phyloP scores from a whole-genome alignment of 805 yeast genomes.

The Candida piceae region DNA sequence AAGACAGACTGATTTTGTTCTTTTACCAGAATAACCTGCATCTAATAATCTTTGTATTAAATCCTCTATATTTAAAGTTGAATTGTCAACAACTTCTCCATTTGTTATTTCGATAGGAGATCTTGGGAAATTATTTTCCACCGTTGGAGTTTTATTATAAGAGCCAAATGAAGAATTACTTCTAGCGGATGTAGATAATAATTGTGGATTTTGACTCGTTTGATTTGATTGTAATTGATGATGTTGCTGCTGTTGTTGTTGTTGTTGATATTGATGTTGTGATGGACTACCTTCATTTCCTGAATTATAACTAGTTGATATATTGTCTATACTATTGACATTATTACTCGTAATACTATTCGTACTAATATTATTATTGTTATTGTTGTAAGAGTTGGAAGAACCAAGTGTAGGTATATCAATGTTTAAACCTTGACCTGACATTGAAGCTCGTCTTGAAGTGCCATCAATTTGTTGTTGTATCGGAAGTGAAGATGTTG shows the following conservation, averaged over 20 bases:
- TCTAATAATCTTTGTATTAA: slow-evolving; percentile 86
- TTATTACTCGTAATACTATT: too few relatives aligned
- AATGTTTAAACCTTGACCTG: slow-evolving; percentile 1
- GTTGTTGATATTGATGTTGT: background rate
- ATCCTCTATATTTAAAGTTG: slow-evolving; percentile 55
- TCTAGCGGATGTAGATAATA: background rate
- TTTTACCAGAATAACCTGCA: slow-evolving; percentile 93
- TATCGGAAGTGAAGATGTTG: slow-evolving; percentile 24
- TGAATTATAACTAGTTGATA: too few relatives aligned
- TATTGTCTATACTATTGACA: too few relatives aligned
- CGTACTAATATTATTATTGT: too few relatives aligned
- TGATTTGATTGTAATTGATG: slow-evolving; percentile 3
- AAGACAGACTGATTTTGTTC: slow-evolving; percentile 83
- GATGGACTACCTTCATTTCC: background rate
- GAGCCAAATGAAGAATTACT: slow-evolving; percentile 1
- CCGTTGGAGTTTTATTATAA: slow-evolving; percentile 5
- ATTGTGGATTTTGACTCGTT: too few relatives aligned
- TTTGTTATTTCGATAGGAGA: slow-evolving; percentile 14
- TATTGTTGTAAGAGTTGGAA: background rate
- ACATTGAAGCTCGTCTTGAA: background rate
- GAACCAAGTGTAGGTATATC: slow-evolving; percentile 1
- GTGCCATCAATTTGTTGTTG: slow-evolving; percentile 3
- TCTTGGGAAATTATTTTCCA: slow-evolving; percentile 12
- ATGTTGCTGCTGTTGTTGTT: background rate
- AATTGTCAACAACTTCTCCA: background rate